Evolutionary conservation across 306 rosid species (phyloP).

Genomic region (Rosa multiflora): DNA sequence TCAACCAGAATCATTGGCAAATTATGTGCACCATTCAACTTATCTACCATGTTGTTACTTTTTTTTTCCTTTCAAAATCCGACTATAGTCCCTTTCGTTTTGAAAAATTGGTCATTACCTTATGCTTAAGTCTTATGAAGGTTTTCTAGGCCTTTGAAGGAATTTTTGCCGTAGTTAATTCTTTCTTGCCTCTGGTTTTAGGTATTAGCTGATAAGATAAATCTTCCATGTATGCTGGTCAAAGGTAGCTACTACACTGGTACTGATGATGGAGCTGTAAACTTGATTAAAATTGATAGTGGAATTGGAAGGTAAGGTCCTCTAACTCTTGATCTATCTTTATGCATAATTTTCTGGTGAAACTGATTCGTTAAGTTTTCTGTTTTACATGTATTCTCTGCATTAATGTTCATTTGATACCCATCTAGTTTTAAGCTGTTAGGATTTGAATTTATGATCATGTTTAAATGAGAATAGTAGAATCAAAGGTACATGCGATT

Average conservation of each 20-base stretch:
- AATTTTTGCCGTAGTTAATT: slow-evolving; percentile 27
- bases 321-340: slow-evolving; percentile 17
- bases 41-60: not conserved
- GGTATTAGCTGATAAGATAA: slow-evolving; percentile 95
- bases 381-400: not conserved
- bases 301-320: slow-evolving; percentile 80
- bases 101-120: slow-evolving; percentile 18
- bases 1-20: slow-evolving; percentile 10
- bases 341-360: slow-evolving; percentile 7
- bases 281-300: slow-evolving; percentile 79
- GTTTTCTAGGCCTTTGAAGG: slow-evolving; percentile 14
- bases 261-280: slow-evolving; percentile 96
- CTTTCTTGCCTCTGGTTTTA: slow-evolving; percentile 42
- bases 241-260: slow-evolving; percentile 99
- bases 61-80: slow-evolving; percentile 1
- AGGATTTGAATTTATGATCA: slow-evolving; percentile 1
- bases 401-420: not conserved
- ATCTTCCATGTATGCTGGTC: slow-evolving; percentile 92
- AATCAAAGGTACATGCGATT: slow-evolving; percentile 8
- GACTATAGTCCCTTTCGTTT: not conserved
- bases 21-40: slow-evolving; percentile 13
- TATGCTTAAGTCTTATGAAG: slow-evolving; percentile 5
- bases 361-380: slow-evolving; percentile 22
- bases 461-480: slow-evolving; percentile 15
- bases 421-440: slow-evolving; percentile 11